phyloP scores from a whole-genome alignment of 2,329 filamentous ascomycete species.

The Knufia fluminis region DNA sequence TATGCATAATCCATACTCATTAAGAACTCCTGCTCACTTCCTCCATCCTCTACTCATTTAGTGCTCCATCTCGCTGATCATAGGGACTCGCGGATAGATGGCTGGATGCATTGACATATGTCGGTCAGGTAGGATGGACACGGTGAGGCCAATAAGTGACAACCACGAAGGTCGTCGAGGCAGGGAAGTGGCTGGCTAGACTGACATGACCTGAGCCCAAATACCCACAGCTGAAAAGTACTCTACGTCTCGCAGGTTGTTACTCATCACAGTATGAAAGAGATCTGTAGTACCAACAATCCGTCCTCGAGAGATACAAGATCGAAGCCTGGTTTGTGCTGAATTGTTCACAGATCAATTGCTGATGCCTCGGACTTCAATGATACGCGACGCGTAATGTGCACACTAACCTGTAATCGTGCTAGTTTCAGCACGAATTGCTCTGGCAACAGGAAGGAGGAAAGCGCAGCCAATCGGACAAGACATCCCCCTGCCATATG shows the following conservation, averaged over 20 bases:
- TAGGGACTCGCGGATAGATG: not conserved
- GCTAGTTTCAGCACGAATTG: slow-evolving; percentile 3
- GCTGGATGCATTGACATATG: not conserved
- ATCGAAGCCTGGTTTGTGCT: not conserved
- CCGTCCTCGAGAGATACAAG: too few relatives aligned
- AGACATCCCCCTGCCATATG: not conserved
- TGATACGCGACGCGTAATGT: not conserved
- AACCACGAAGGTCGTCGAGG: slow-evolving; percentile 3
- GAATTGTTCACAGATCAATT: not conserved
- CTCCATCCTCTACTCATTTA: not conserved
- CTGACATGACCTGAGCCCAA: not conserved
- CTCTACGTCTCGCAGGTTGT: too few relatives aligned
- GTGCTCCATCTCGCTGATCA: not conserved
- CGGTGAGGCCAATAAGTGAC: not conserved
- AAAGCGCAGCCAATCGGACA: not conserved
- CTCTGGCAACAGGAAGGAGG: not conserved
- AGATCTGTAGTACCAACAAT: too few relatives aligned
- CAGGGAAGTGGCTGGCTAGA: slow-evolving; percentile 2
- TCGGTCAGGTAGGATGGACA: not conserved
- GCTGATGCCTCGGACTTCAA: too few relatives aligned
- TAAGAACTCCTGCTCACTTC: not conserved
- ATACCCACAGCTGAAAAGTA: not conserved
- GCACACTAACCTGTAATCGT: not conserved
- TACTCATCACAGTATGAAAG: too few relatives aligned
- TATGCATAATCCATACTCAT: slow-evolving; percentile 1